Base-by-base conservation (phyloP, 2,329 filamentous ascomycete genomes). In the Verticillium zaregamsianum region DNA sequence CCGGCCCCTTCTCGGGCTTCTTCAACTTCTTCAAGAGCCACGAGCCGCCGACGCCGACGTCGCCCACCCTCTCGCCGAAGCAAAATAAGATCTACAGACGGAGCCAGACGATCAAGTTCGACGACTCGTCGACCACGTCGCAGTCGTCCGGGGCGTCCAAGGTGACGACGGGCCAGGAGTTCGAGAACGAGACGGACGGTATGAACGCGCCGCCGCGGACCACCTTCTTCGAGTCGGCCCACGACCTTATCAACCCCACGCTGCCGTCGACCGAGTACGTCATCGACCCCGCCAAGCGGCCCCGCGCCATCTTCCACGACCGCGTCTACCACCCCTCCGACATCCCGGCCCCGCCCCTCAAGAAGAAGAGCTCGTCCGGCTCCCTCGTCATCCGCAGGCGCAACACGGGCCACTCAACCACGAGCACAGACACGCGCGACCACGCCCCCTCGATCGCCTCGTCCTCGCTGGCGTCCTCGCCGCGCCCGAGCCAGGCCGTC, bases 281-380 rank as follows among this genome's bases (percentile, higher is more conserved):
- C 40, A 85, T 93, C 59, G 90, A 98, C 68, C 94, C 95, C 8
- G 83, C 88, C 1, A 89, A 86, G 58, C 89, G 95, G 17, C 88
- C 92, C 0, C 86, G 92, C 56, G 94, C 94, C 1, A 99, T 99
- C 63, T 98, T 98, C 75, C 95, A 99, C 74, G 95, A 99, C 73
- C 89, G 95, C 12, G 86, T 99, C 17, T 99, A 99, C 72, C 92
- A 97, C 69, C 93, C 95, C 0, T 85, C 90, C 54, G 95, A 99
- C 70, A 97, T 99, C 39, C 95, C 95, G 1, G 87, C 90, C 0
- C 91, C 93, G 9, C 90, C 91, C 0, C 76, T 87, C 52, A 88
- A 88, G 72, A 84, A 80, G 68, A 79, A 82, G 3, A 68, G 75
- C 1, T 68, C 76, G 0, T 71, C 80, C 12, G 71, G 72, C 40